Conservation (phyloP, 2,329 filamentous ascomycete genomes). For the Fusarium hainanense region DNA sequence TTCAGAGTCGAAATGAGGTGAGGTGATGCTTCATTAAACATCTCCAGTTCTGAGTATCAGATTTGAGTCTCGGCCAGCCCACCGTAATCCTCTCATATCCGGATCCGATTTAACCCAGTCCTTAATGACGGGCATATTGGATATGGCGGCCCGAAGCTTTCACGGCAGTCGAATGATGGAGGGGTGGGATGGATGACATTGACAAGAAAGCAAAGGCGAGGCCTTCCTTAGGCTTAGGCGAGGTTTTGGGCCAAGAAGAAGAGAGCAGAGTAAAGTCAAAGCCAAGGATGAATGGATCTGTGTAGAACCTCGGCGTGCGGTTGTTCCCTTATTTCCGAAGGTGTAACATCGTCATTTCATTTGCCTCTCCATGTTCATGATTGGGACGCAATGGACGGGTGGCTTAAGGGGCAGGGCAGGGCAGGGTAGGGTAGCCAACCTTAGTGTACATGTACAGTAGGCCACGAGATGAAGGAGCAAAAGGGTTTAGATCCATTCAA, state of each 20-base stretch:
- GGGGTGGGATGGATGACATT: not conserved
- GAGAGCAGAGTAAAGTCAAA: not conserved
- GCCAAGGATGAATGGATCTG: conserved; percentile 28
- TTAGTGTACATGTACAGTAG: not conserved
- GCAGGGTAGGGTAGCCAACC: not conserved
- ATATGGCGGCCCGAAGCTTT: conserved; percentile 38
- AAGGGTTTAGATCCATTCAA: not conserved
- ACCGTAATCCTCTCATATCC: conserved; percentile 18
- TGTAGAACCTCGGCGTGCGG: conserved; percentile 19
- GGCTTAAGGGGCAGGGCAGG: conserved; percentile 17
- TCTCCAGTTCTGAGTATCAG: conserved; percentile 10
- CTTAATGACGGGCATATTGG: conserved; percentile 31
- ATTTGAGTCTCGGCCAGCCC: conserved; percentile 8
- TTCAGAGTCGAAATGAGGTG: not conserved
- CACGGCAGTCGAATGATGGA: conserved; percentile 35
- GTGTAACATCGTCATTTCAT: conserved; percentile 17
- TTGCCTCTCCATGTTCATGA: not conserved
- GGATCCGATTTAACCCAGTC: conserved; percentile 14
- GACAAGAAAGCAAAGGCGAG: not conserved
- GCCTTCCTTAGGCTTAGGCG: not conserved
- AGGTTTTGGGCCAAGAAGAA: not conserved
- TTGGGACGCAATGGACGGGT: conserved; percentile 3
- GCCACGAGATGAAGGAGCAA: conserved; percentile 25
- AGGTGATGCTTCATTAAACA: conserved; percentile 22
- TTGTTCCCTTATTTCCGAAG: conserved; percentile 36